phyloP scores from a whole-genome alignment of 2,329 filamentous ascomycete genomes.

The Nemania diffusa region DNA sequence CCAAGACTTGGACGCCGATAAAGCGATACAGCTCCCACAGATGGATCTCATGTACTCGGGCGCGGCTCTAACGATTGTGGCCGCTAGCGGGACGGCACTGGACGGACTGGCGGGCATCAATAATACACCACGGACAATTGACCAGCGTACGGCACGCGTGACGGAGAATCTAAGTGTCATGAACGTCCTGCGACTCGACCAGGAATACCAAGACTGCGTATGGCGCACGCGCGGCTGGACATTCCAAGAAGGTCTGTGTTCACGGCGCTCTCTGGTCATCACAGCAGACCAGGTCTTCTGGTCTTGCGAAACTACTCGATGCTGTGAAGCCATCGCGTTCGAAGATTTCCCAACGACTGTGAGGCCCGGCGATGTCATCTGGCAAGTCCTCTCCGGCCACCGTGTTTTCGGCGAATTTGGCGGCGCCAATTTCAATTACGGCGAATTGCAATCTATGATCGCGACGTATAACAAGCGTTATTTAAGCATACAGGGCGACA shows the following conservation, averaged over 20 bases:
- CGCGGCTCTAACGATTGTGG: constrained; percentile 43
- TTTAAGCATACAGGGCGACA: constrained; percentile 30
- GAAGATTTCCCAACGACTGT: constrained; percentile 37
- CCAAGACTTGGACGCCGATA: constrained; percentile 41
- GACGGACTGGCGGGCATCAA: constrained; percentile 36
- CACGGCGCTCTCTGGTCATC: constrained; percentile 30
- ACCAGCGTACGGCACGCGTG: constrained; percentile 33
- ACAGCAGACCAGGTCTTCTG: constrained; percentile 36
- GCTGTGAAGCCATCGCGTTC: constrained; percentile 37
- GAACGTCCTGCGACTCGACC: constrained; percentile 33
- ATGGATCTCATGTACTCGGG: constrained; percentile 45
- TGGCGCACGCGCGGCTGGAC: constrained; percentile 40
- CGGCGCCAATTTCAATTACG: constrained; percentile 34
- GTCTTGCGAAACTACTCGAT: constrained; percentile 36
- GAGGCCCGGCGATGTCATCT: constrained; percentile 30
- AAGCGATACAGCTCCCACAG: constrained; percentile 40
- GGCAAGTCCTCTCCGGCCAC: constrained; percentile 34
- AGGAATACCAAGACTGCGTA: constrained; percentile 24
- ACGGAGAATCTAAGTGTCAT: constrained; percentile 33
- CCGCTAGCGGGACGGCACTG: constrained; percentile 32
- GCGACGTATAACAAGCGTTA: constrained; percentile 30
- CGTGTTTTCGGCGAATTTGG: constrained; percentile 36
- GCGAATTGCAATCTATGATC: constrained; percentile 32
- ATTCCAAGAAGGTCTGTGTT: constrained; percentile 40
- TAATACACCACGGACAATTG: constrained; percentile 18